A percentile compares a stretch with the other conserved stretches of the same genome.
Conservation (phyloP, 2,329 filamentous ascomycete species). For the Fusarium mexicanum region DNA sequence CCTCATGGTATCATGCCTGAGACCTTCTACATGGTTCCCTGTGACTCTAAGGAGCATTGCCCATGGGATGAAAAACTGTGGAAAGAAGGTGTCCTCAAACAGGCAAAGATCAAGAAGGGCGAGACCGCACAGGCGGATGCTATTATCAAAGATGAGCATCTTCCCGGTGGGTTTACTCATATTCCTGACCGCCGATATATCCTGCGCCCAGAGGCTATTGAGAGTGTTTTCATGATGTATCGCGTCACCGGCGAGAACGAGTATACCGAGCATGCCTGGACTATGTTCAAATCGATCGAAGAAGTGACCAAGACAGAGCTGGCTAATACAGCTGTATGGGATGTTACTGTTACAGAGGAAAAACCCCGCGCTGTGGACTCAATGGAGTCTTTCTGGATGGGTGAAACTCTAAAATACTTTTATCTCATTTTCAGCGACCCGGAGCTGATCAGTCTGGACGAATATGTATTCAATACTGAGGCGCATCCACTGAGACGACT, state of each 20-base stretch:
- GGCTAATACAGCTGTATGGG: slow-evolving; percentile 60
- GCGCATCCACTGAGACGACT: slow-evolving; percentile 37
- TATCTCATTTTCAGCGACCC: slow-evolving; percentile 47
- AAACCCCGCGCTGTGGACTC: slow-evolving; percentile 60
- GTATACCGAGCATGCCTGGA: slow-evolving; percentile 61
- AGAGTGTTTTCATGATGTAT: slow-evolving; percentile 64
- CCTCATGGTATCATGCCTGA: slow-evolving; percentile 64
- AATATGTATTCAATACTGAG: slow-evolving; percentile 43
- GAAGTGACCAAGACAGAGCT: slow-evolving; percentile 57
- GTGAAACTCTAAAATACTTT: slow-evolving; percentile 46
- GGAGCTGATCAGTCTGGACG: slow-evolving; percentile 54
- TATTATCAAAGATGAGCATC: slow-evolving; percentile 42
- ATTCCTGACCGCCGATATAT: slow-evolving; percentile 61
- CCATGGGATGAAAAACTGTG: slow-evolving; percentile 50
- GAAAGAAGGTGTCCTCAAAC: slow-evolving; percentile 46
- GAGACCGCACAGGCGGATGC: slow-evolving; percentile 34
- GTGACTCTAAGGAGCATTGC: slow-evolving; percentile 48
- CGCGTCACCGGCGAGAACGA: slow-evolving; percentile 59
- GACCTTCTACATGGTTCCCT: slow-evolving; percentile 55
- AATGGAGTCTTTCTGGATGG: slow-evolving; percentile 62
- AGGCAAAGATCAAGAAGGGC: slow-evolving; percentile 38
- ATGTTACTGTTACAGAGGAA: slow-evolving; percentile 47
- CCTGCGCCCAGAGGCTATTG: slow-evolving; percentile 63
- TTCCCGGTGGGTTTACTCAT: slow-evolving; percentile 71
- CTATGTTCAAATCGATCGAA: slow-evolving; percentile 61